Base-by-base conservation (phyloP, 2,329 filamentous ascomycete species). In the Nemania diffusa region DNA sequence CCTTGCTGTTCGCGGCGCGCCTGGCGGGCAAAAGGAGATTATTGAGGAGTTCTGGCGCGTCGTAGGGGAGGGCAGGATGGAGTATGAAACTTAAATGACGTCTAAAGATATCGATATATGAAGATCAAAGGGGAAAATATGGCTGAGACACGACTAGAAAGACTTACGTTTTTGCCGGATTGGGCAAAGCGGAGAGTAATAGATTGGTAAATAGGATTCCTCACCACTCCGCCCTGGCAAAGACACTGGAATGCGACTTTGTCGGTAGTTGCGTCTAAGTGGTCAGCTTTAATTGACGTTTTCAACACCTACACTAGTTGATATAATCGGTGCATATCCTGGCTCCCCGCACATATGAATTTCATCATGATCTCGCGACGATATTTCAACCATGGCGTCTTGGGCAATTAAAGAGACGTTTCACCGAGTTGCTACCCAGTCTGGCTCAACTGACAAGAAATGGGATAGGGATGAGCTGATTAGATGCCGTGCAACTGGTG, bases 11-110 rank as follows among this genome's bases (percentile, higher is more conserved):
- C 81, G 89, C 48, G 88, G 85, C 0, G 88, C 88, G 29, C 84
- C 85, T 20, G 79, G 78, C 50, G 88, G 88, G 1, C 88, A 91
- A 79, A 84, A 82, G 78, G 86, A 87, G 77, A 80, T 91, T 56
- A 83, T 90, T 2, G 82, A 90, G 74, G 88, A 90, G 81, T 85
- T 91, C 66, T 91, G 89, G 89, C 77, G 74, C 0, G 83, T 89
- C 3, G 81, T 91, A 68, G 88, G 87, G 1, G 84, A 87, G 17
- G 79, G 81, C 1, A 82, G 71, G 73, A 78, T 90, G 80, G 82
- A 84, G 15, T 88, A 87, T 65, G 66, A 74, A 27, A 77, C 73
- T 53, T 76, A 63, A 69, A 29, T 26, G 20, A n/a, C n/a, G 20
- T 27, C 24, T 11, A n/a, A 44, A 15, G 29, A 62, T 22, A 29